Evolutionary conservation across 306 rosid genomes (phyloP), one percentile per base, ranked within the genome.

Genomic region (Ormosia semicastrata): DNA sequence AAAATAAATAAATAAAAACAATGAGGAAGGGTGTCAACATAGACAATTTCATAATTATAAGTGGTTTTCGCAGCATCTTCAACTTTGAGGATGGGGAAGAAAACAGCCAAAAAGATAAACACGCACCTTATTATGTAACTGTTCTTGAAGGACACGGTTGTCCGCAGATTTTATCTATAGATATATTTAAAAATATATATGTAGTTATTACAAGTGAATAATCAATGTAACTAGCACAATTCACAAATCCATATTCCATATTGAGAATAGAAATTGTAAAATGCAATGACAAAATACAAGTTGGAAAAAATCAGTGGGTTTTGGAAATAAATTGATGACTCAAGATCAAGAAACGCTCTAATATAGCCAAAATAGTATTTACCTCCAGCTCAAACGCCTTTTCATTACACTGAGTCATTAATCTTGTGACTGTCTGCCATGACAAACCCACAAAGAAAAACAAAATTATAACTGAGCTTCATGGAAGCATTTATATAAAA

Each of bases 371-470:
- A 71, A 73, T 79, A 57, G 65, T 34, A 86, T 85, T 77, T 77
- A 96, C 99, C 92, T 96, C 99, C 86, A 96, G 88, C 87, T 96
- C 99, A 84, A 96, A 96, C 14, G 87, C 94, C 83, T 92, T 93
- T 73, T 96, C 97, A 73, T 92, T 88, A 71, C 90, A 91, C 85
- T 89, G 94, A 32, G 94, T 81, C 94, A 81, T 93, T 87, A 96
- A 83, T 83, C 89, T 92, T 80, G 91, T 78, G 65, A 96, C 82
- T 15, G 94, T 91, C 99, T 96, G 94, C 75, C 59, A 81, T 82
- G 83, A 49, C 74, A 89, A 83, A 52, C 13, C 81, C 77, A 41
- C 34, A 71, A 57, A 67, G 62, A 63, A 15, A 78, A 58, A 47
- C 37, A 74, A 32, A 76, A 73, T 71, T 33, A 70, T 56, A 43